Conservation (phyloP, 208 protist species). For the Vickermania spadyakhi region DNA sequence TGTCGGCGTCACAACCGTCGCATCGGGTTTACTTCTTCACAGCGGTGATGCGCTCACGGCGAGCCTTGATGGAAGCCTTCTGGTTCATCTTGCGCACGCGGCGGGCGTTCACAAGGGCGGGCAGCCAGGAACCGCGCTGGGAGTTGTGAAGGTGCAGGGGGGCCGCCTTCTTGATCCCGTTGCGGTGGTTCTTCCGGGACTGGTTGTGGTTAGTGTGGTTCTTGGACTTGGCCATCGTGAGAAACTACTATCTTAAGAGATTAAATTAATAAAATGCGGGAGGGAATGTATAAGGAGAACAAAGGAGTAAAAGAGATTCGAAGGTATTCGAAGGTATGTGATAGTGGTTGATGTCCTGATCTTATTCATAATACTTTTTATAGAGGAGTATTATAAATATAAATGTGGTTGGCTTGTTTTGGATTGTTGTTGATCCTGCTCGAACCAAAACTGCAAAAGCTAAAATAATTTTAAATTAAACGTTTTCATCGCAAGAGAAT, state of each 20-base stretch:
- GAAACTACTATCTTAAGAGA: slow-evolving; percentile 5
- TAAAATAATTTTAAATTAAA: too few relatives aligned
- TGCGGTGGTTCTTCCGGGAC: slow-evolving; percentile 88
- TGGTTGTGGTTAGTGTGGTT: slow-evolving; percentile 93
- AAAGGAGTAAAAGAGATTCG: neutral
- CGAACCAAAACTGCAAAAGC: too few relatives aligned
- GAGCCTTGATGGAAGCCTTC: slow-evolving; percentile 65
- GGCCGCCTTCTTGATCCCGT: slow-evolving; percentile 82
- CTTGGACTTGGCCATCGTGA: slow-evolving; percentile 88
- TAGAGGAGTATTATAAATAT: neutral
- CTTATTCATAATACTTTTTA: neutral
- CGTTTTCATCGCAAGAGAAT: too few relatives aligned
- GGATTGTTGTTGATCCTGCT: too few relatives aligned
- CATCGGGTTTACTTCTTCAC: slow-evolving; percentile 10
- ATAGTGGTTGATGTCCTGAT: neutral
- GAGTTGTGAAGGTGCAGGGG: slow-evolving; percentile 70
- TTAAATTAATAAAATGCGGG: neutral
- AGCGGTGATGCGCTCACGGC: slow-evolving; percentile 60
- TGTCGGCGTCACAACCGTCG: too few relatives aligned
- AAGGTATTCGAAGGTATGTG: neutral
- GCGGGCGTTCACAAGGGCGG: slow-evolving; percentile 70
- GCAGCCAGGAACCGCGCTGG: slow-evolving; percentile 71
- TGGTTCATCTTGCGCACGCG: slow-evolving; percentile 86
- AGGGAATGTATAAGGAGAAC: neutral
- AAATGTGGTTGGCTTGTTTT: neutral